phyloP scores from a whole-genome alignment of 805 yeast genomes.

The Candida nemodendra region DNA sequence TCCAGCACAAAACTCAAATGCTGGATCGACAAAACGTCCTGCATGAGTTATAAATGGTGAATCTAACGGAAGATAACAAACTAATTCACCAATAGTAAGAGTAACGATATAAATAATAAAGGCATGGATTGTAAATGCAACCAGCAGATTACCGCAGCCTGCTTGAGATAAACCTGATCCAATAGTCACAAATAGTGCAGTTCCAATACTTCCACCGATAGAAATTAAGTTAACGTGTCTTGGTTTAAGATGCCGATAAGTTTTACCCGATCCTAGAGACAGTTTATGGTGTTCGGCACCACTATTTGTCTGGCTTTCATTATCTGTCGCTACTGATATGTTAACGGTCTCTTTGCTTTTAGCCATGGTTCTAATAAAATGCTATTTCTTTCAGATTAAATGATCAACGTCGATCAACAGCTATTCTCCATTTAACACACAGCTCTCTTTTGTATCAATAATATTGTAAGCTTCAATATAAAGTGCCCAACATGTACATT shows the following conservation, averaged over 20 bases:
- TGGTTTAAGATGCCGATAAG: neutral
- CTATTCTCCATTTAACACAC: too few relatives aligned
- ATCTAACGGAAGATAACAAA: slow-evolving; percentile 65
- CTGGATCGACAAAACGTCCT: slow-evolving; percentile 71
- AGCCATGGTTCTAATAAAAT: neutral
- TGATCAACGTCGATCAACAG: too few relatives aligned
- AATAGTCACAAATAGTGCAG: slow-evolving; percentile 70
- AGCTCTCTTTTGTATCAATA: too few relatives aligned
- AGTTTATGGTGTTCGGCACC: neutral
- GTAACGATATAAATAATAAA: slow-evolving; percentile 63
- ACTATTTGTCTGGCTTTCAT: neutral
- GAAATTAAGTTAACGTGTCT: slow-evolving; percentile 75
- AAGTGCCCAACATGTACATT: too few relatives aligned
- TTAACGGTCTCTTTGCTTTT: neutral
- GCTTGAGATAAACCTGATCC: slow-evolving; percentile 60
- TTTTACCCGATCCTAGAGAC: neutral
- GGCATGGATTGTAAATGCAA: slow-evolving; percentile 67
- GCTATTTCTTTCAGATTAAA: too few relatives aligned
- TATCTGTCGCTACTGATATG: neutral
- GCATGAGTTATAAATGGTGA: slow-evolving; percentile 74
- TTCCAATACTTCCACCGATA: slow-evolving; percentile 78
- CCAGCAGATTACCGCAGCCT: slow-evolving; percentile 62
- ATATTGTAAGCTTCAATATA: too few relatives aligned
- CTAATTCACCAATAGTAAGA: slow-evolving; percentile 71
- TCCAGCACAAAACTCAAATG: slow-evolving; percentile 69